Conservation (phyloP, 345 rosid species). For the Pugionium dolabratum region DNA sequence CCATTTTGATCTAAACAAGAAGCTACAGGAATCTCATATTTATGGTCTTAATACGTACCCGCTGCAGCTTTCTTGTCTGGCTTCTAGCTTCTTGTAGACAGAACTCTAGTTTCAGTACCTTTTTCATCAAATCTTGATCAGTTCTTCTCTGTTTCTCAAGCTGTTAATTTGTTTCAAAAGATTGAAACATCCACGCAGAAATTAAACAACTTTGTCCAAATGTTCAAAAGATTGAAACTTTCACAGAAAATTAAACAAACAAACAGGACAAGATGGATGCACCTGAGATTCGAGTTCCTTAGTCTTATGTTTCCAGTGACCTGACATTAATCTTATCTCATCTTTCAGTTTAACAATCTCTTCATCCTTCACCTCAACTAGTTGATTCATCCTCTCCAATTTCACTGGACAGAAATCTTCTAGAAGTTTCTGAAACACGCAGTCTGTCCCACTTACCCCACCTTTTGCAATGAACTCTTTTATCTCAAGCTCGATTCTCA, state of each 20-base stretch:
- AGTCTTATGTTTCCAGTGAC: constrained; percentile 79
- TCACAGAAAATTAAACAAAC: not conserved
- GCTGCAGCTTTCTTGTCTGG: constrained; percentile 69
- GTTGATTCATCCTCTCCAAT: constrained; percentile 53
- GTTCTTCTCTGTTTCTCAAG: constrained; percentile 40
- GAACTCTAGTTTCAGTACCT: constrained; percentile 39
- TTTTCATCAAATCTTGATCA: constrained; percentile 41
- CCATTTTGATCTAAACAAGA: constrained; percentile 1
- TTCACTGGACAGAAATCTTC: constrained; percentile 67
- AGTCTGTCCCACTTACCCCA: constrained; percentile 49
- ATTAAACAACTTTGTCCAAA: not conserved
- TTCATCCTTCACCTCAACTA: constrained; percentile 58
- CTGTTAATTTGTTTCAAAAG: constrained; percentile 17
- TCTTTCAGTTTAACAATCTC: constrained; percentile 69
- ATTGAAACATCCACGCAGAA: not conserved
- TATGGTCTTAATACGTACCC: constrained; percentile 46
- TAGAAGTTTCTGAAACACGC: constrained; percentile 52
- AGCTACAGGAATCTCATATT: not conserved
- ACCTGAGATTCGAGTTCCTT: constrained; percentile 86
- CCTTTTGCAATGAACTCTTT: constrained; percentile 59
- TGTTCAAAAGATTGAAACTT: not conserved
- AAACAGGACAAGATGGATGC: not conserved
- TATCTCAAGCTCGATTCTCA: constrained; percentile 67
- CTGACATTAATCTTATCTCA: constrained; percentile 70
- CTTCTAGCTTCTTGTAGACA: constrained; percentile 49